Evolutionary conservation across 1,139 yeast genomes (phyloP).

Genomic region (Geotrichum candidum): DNA sequence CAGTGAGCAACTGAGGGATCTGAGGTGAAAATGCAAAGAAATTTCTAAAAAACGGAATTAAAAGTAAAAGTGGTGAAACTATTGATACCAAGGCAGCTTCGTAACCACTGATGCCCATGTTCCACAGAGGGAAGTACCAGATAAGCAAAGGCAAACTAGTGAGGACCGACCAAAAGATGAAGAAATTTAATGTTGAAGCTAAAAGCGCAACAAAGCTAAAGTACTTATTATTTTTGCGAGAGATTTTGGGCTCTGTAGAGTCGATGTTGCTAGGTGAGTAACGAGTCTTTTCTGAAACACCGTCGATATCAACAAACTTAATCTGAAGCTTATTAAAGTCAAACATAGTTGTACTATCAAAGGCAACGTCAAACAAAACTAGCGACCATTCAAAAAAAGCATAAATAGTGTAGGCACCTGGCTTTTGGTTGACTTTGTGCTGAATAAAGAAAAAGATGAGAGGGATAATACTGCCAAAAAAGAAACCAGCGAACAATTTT

Average conservation of each 20-base stretch:
- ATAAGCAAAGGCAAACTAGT: constrained; percentile 79
- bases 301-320: constrained; percentile 37
- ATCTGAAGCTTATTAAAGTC: constrained; percentile 62
- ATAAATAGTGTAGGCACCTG: constrained; percentile 91
- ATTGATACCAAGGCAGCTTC: constrained; percentile 65
- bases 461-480: constrained; percentile 71
- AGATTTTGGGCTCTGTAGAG: constrained; percentile 3
- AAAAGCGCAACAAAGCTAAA: constrained; percentile 27
- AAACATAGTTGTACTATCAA: constrained; percentile 69
- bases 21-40: constrained; percentile 48
- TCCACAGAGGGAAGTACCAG: constrained; percentile 98
- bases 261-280: constrained; percentile 8
- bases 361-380: constrained; percentile 72
- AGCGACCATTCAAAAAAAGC: constrained; percentile 94
- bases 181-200: constrained; percentile 35
- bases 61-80: constrained; percentile 52
- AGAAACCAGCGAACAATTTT: constrained; percentile 48
- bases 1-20: constrained; percentile 49
- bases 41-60: constrained; percentile 46
- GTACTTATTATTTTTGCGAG: constrained; percentile 22
- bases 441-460: constrained; percentile 84
- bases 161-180: constrained; percentile 75
- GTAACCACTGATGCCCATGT: constrained; percentile 94
- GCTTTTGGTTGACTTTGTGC: constrained; percentile 76
- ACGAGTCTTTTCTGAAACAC: constrained; percentile 30